Percentiles rank a stretch among this genome's conserved stretches.
phyloP scores from a whole-genome alignment of 2,329 filamentous ascomycete species.

The Seiridium unicorne region DNA sequence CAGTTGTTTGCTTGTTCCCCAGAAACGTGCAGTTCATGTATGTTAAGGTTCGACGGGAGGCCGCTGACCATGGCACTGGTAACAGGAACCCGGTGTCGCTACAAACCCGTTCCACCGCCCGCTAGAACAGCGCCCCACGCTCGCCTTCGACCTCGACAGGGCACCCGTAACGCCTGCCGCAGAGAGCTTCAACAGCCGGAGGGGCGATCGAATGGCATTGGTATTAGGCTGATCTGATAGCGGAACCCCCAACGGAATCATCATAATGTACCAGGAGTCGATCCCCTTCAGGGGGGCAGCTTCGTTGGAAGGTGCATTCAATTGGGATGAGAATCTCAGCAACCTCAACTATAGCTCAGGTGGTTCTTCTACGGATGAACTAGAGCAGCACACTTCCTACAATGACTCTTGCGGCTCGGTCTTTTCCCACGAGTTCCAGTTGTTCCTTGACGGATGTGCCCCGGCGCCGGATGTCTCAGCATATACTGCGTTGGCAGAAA shows the following conservation, averaged over 20 bases:
- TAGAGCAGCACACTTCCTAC: too few relatives aligned
- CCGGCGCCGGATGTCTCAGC: too few relatives aligned
- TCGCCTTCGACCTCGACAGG: neutral
- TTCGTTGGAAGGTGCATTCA: neutral
- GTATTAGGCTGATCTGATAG: neutral
- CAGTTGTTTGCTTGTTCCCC: neutral
- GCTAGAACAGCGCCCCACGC: neutral
- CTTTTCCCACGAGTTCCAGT: too few relatives aligned
- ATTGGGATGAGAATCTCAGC: neutral
- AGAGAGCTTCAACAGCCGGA: neutral
- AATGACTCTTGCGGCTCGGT: too few relatives aligned
- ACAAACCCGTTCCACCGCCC: neutral
- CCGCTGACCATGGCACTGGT: neutral
- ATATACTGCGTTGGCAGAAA: too few relatives aligned
- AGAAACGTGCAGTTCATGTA: neutral
- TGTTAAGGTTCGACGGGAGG: neutral
- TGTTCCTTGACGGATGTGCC: too few relatives aligned
- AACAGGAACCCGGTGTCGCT: neutral
- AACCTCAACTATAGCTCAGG: too few relatives aligned
- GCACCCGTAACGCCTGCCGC: neutral
- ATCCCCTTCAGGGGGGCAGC: neutral
- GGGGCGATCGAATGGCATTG: neutral
- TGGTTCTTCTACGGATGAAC: too few relatives aligned
- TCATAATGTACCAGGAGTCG: neutral
- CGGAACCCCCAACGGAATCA: neutral